Evolutionary conservation across 73 alveolate species (phyloP).

Genomic region (Paramecium sonneborni): DNA sequence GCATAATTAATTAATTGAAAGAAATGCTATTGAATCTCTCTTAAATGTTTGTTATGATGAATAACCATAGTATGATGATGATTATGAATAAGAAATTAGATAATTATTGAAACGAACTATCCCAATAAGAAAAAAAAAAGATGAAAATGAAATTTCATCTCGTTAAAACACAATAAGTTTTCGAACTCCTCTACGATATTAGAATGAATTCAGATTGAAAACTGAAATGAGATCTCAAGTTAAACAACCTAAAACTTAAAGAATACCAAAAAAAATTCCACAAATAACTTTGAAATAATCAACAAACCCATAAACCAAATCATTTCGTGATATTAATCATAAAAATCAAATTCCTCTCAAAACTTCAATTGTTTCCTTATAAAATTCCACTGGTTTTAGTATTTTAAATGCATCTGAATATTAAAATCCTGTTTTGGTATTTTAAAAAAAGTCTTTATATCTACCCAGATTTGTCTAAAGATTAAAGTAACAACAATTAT

Average conservation of each 20-base stretch:
- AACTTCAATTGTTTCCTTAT: not conserved
- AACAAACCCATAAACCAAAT: not conserved
- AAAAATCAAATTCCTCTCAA: not conserved
- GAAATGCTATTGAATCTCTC: not conserved
- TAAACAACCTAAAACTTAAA: not conserved
- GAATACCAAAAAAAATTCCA: not conserved
- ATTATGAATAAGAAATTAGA: not conserved
- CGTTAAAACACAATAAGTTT: not conserved
- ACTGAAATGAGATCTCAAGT: not conserved
- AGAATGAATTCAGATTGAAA: not conserved
- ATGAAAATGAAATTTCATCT: not conserved
- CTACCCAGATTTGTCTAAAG: not conserved
- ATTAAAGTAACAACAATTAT: not conserved
- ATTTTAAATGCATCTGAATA: not conserved
- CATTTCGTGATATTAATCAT: not conserved
- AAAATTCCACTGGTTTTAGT: not conserved
- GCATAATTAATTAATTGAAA: not conserved
- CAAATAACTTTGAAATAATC: not conserved
- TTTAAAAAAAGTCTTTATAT: not conserved
- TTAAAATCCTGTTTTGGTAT: not conserved
- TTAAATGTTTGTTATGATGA: not conserved
- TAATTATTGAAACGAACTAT: not conserved
- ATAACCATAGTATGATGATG: not conserved
- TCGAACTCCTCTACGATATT: not conserved
- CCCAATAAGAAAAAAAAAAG: not conserved